Evolutionary conservation across 176 grass and related monocot species (phyloP), one percentile per base, ranked within the genome.

Genomic region (Musa beccarii): DNA sequence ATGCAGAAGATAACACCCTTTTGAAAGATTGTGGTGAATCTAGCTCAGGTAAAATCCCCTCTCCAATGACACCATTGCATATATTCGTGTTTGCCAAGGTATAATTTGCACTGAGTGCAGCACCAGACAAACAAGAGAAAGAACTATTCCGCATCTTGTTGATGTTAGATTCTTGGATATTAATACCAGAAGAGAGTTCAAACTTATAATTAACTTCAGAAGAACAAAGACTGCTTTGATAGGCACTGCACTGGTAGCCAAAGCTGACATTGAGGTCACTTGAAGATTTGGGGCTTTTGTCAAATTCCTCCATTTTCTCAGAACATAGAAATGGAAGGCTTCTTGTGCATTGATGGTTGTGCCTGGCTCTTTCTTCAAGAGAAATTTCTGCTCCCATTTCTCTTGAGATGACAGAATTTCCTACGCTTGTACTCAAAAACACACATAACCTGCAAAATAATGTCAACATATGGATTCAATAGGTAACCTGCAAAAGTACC

Each of bases 11-110:
- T 79, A 88, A 65, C 3, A 99, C 86, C 79, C 78, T 99, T 81
- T 89, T 89, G 23, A 99, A 99, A 75, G 91, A 89, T 74, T 95
- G 93, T 11, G 96, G 96, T 75, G 96, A 99, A 75, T 99, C 96
- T 43, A 99, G 74, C 85, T 92, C 96, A 9, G 96, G 96, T 63
- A 99, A 86, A 59, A 99, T 99, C 83, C 92, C 96, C 72, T 84
- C 84, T 2, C 91, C 88, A 75, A 99, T 92, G 71, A 99, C 71
- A 24, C 96, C 96, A 24, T 95, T 92, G 83, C 90, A 99, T 78
- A 99, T 99, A 75, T 95, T 89, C 62, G 96, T 99, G 78, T 99
- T 99, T 69, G 91, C 91, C 69, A 95, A 79, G 51, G 96, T 99
- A 73, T 83, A 89, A 88, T 99, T 99, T 54, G 96, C 96, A 84